Percentiles rank a stretch among this genome's conserved stretches.
phyloP scores from a whole-genome alignment of 1,284 basidiomycete species.

The Trichosporon coremiiforme region DNA sequence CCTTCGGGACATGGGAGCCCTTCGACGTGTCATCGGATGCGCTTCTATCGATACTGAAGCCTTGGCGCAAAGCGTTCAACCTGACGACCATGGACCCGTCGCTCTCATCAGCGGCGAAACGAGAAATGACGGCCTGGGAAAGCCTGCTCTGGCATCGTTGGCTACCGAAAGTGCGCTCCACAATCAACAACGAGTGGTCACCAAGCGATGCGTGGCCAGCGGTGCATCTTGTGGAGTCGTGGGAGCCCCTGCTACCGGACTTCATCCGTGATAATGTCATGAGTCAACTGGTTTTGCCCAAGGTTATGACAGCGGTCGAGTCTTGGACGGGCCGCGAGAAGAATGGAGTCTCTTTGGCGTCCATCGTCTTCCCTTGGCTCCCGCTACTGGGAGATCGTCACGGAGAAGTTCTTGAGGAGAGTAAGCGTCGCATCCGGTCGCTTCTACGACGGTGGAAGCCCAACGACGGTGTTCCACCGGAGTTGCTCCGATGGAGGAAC shows the following conservation, averaged over 20 bases:
- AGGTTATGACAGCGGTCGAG: constrained; percentile 78
- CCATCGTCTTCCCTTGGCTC: constrained; percentile 93
- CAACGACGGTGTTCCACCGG: constrained; percentile 72
- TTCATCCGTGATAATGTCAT: constrained; percentile 94
- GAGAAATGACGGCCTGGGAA: constrained; percentile 90
- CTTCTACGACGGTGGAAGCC: constrained; percentile 76
- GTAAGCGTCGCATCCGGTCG: constrained; percentile 78
- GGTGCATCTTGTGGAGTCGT: constrained; percentile 80
- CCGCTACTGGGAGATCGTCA: constrained; percentile 78
- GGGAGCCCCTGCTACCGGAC: constrained; percentile 80
- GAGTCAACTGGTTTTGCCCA: constrained; percentile 92
- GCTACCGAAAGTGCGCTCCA: constrained; percentile 88
- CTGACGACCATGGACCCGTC: constrained; percentile 27
- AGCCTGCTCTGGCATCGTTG: constrained; percentile 90
- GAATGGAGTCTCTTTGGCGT: constrained; percentile 63
- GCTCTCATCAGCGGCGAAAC: constrained; percentile 24
- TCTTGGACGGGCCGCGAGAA: constrained; percentile 68
- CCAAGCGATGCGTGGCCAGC: constrained; percentile 72
- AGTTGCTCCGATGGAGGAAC: constrained; percentile 72
- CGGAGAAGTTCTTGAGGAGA: constrained; percentile 78
- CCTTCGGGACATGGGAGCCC: constrained; percentile 49
- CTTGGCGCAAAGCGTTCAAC: constrained; percentile 53
- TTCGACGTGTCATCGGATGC: constrained; percentile 46
- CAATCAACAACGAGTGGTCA: constrained; percentile 91
- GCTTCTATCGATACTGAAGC: constrained; percentile 48